phyloP scores from a whole-genome alignment of 805 yeast genomes.

The Wickerhamomyces rabaulensis region DNA sequence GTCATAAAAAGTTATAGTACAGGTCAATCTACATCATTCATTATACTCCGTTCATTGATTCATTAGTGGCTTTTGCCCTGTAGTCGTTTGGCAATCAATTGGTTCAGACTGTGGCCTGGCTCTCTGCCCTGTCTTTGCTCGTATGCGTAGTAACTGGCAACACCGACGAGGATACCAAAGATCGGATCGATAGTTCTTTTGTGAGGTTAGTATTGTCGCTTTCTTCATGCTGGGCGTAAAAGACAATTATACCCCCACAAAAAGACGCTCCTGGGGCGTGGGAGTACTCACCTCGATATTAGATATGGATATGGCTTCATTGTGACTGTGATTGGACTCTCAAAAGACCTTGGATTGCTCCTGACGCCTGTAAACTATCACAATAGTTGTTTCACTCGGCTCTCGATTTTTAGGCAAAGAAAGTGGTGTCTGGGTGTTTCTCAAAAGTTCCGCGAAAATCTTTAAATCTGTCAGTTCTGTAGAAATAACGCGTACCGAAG shows the following conservation, averaged over 20 bases:
- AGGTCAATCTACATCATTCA: too few species aligned
- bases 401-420: background rate
- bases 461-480: background rate
- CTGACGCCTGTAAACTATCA: too few species aligned
- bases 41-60: background rate
- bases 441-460: too few species aligned
- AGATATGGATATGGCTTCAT: conserved; percentile 15
- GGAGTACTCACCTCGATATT: conserved; percentile 21
- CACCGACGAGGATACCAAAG: conserved; percentile 59
- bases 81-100: conserved; percentile 37
- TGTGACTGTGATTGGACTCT: conserved; percentile 1
- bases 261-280: background rate
- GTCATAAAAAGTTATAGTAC: too few species aligned
- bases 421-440: background rate
- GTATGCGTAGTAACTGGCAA: conserved; percentile 55
- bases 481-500: background rate
- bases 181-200: conserved; percentile 55
- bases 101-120: conserved; percentile 56
- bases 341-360: too few species aligned
- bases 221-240: too few species aligned
- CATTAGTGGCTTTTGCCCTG: background rate
- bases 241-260: background rate
- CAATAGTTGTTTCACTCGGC: background rate
- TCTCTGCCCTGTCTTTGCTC: conserved; percentile 54
- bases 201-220: background rate